Evolutionary conservation across 2,329 filamentous ascomycete genomes (phyloP).

Genomic region (Blumeriella jaapii): DNA sequence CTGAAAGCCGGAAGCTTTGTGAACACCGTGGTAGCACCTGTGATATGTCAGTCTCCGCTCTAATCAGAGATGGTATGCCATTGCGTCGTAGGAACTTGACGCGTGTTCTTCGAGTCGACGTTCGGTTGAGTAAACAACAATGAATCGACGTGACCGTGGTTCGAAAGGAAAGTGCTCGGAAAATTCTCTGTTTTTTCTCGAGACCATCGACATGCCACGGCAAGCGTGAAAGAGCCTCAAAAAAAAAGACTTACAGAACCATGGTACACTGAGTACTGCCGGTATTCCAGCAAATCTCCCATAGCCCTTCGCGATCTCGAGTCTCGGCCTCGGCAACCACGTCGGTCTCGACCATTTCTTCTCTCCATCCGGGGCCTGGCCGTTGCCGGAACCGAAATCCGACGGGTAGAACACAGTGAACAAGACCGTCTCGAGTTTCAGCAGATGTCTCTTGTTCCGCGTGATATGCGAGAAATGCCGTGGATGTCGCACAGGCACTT

Average conservation of each 20-base stretch:
- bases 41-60: too few relatives aligned
- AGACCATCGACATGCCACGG: too few relatives aligned
- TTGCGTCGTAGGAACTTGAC: too few relatives aligned
- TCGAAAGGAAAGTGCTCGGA: too few relatives aligned
- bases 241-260: slow-evolving; percentile 32
- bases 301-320: slow-evolving; percentile 46
- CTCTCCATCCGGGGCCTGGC: slow-evolving; percentile 29
- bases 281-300: slow-evolving; percentile 47
- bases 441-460: slow-evolving; percentile 33
- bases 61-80: too few relatives aligned
- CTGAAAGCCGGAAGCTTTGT: slow-evolving; percentile 54
- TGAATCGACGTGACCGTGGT: too few relatives aligned
- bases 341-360: slow-evolving; percentile 41
- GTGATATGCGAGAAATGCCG: slow-evolving; percentile 39
- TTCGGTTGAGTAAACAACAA: too few relatives aligned
- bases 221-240: not conserved
- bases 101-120: too few relatives aligned
- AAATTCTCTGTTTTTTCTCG: too few relatives aligned
- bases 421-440: slow-evolving; percentile 47
- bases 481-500: slow-evolving; percentile 37
- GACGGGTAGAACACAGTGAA: slow-evolving; percentile 57
- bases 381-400: slow-evolving; percentile 31
- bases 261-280: slow-evolving; percentile 36
- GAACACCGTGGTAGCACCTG: slow-evolving; percentile 42
- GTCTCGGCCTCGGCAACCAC: slow-evolving; percentile 49